Evolutionary conservation across 2,329 filamentous ascomycete genomes (phyloP), one percentile per base, ranked within the genome.

Genomic region (Xylaria sp.): DNA sequence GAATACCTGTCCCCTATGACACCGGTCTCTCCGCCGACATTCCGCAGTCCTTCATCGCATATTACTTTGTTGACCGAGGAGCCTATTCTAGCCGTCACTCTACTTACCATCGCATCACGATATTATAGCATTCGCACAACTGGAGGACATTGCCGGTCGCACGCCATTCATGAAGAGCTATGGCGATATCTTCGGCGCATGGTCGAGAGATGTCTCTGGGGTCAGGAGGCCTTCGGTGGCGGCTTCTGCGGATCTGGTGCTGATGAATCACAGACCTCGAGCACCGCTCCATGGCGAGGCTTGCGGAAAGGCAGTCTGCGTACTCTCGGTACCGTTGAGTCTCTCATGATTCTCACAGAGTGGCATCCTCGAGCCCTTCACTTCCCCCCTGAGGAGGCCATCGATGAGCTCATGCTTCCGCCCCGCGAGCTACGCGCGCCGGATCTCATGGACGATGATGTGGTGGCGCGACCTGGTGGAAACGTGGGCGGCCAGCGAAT

Each of bases 281-380:
- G 84, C 72, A 89, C 86, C 3, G 85, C 88, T 63, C 80, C 88
- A 52, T 83, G 89, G 84, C 78, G 87, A 77, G 82, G 86, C 75
- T 70, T 92, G 76, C 73, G 85, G 59, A 89, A 89, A 70, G 89
- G 89, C 18, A 94, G 92, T 66, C 78, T 97, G 56, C 84, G 94
- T 55, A 96, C 93, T 0, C 78, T 99, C 2, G 94, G 94, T 13
- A 97, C 93, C 0, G 91, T 99, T 30, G 94, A 99, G 76, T 95
- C 92, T 39, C 77, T 99, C 37, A 86, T 99, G 80, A 88, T 99
- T 30, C 79, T 99, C 50, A 97, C 93, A 1, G 94, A 99, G 71
- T 99, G 94, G 93, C 93, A 97, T 73, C 94, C 94, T 3, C 86
- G 93, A 4, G 92, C 92, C 13, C 80, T 99, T 61, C 93, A 97